Evolutionary conservation across 164 flowering plant species (phyloP).

Genomic region (Liquidambar formosana): DNA sequence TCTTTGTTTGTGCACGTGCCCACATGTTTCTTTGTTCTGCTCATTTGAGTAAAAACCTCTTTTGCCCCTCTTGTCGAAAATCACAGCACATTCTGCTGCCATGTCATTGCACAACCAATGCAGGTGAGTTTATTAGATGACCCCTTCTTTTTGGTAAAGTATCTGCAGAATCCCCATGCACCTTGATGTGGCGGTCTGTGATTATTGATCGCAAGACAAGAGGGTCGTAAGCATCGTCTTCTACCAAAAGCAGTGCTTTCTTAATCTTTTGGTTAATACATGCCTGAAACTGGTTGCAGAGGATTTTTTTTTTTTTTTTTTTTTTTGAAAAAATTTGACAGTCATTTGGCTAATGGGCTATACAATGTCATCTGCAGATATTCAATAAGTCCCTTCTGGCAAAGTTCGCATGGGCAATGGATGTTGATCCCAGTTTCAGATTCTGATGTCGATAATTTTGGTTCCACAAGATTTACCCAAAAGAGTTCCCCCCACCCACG

Average conservation of each 20-base stretch:
- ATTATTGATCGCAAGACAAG: neutral
- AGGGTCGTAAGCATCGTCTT: neutral
- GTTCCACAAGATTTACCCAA: neutral
- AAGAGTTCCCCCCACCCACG: too few species aligned
- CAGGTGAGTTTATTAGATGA: too few species aligned
- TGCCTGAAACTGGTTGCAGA: neutral
- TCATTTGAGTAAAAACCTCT: neutral
- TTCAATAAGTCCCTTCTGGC: conserved; percentile 88
- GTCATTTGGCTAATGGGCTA: neutral
- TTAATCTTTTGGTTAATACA: neutral
- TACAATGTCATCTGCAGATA: conserved; percentile 44
- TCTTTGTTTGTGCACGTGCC: too few species aligned
- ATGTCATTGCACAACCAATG: too few species aligned
- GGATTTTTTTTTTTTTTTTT: neutral
- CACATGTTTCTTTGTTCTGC: neutral
- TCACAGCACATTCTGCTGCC: too few species aligned
- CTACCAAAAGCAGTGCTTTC: neutral
- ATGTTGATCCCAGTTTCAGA: conserved; percentile 81
- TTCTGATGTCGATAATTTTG: conserved; percentile 41
- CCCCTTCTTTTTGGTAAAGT: too few species aligned
- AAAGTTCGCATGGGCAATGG: conserved; percentile 95
- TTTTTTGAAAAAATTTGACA: neutral
- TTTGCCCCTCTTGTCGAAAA: neutral
- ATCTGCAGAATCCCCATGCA: too few species aligned
- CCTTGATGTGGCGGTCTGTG: too few species aligned